Conservation (phyloP, 2,329 filamentous ascomycete genomes). For the Geosmithia putterillii region DNA sequence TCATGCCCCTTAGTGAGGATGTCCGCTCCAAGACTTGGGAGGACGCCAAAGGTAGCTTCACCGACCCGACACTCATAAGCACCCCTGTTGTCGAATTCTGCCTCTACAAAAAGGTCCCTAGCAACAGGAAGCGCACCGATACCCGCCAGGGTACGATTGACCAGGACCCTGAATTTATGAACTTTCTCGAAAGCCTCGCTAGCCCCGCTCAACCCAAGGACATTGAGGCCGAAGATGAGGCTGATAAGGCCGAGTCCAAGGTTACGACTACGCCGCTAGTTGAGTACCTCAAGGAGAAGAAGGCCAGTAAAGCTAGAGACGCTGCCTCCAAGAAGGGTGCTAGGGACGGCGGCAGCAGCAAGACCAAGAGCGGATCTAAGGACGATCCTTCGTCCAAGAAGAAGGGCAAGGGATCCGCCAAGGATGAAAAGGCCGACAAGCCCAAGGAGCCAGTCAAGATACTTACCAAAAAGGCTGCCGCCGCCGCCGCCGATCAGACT, state of each 20-base stretch:
- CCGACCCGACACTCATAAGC: constrained; percentile 60
- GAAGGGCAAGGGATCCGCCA: constrained; percentile 46
- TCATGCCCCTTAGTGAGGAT: constrained; percentile 54
- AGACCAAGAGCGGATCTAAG: constrained; percentile 27
- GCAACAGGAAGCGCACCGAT: constrained; percentile 63
- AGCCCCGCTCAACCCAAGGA: constrained; percentile 45
- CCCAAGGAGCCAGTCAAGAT: constrained; percentile 50
- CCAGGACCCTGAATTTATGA: constrained; percentile 90
- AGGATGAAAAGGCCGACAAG: constrained; percentile 40
- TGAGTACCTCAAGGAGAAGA: constrained; percentile 84
- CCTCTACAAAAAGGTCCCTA: constrained; percentile 72
- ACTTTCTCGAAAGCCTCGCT: constrained; percentile 78
- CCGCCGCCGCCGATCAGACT: constrained; percentile 22
- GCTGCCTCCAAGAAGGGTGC: constrained; percentile 25
- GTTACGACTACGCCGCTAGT: constrained; percentile 79
- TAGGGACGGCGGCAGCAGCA: constrained; percentile 46
- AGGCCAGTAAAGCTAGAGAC: constrained; percentile 59
- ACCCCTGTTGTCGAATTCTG: constrained; percentile 74
- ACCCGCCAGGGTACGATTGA: constrained; percentile 89
- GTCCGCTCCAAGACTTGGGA: constrained; percentile 62
- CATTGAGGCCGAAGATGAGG: constrained; percentile 29
- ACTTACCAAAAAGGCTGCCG: constrained; percentile 43
- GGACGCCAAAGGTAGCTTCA: constrained; percentile 68
- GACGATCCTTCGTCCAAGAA: constrained; percentile 45
- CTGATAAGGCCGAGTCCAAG: constrained; percentile 40